Percentiles rank a stretch among this genome's conserved stretches.
Conservation (phyloP, 306 rosid species). For the Alnus glutinosa region DNA sequence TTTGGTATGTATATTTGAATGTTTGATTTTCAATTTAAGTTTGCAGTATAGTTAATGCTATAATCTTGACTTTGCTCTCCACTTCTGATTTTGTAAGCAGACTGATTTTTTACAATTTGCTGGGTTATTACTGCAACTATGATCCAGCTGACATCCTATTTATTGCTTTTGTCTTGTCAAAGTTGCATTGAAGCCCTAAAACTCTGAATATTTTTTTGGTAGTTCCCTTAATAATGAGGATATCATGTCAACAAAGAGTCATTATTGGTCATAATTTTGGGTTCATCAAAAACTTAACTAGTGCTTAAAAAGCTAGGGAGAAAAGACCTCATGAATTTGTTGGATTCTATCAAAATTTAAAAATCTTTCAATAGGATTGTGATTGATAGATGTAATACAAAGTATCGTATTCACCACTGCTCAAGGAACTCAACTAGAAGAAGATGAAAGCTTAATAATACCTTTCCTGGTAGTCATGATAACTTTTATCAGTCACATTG, state of each 20-base stretch:
- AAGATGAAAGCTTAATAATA: background rate
- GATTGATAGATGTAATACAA: background rate
- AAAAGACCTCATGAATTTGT: background rate
- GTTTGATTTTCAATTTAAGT: slow-evolving; percentile 19
- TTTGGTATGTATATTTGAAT: slow-evolving; percentile 49
- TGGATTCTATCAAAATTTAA: background rate
- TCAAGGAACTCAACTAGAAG: background rate
- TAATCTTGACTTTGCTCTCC: slow-evolving; percentile 1
- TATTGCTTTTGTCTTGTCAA: background rate
- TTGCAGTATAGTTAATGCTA: slow-evolving; percentile 15
- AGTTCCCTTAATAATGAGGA: background rate
- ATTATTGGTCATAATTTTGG: background rate
- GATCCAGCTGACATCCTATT: background rate
- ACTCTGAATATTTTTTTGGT: background rate
- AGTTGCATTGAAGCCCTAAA: background rate
- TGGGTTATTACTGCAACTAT: background rate
- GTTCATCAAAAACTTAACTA: background rate
- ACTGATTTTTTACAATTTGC: background rate
- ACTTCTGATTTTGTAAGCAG: background rate
- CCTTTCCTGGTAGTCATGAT: background rate
- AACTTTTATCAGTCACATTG: background rate
- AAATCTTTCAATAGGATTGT: background rate
- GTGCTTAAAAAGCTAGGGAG: background rate
- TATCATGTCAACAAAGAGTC: slow-evolving; percentile 1
- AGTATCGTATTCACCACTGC: background rate